Evolutionary conservation across 2,329 filamentous ascomycete species (phyloP).

Genomic region (Colletotrichum coccodes): DNA sequence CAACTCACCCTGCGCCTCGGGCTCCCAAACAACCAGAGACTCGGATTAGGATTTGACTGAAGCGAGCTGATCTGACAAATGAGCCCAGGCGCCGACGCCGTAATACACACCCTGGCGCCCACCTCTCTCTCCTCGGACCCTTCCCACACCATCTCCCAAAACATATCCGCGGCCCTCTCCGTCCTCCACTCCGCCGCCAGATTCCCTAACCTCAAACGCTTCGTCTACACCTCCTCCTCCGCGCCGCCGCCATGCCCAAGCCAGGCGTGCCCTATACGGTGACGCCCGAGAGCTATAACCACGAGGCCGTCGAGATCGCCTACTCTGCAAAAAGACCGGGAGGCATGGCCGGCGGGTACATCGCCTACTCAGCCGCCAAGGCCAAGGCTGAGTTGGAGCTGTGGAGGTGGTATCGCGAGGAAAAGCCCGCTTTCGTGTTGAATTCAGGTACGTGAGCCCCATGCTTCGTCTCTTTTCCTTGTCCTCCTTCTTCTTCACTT

Average conservation of each 20-base stretch:
- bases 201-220: slow-evolving; percentile 46
- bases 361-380: slow-evolving; percentile 50
- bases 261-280: slow-evolving; percentile 35
- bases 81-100: slow-evolving; percentile 35
- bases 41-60: background rate
- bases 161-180: slow-evolving; percentile 40
- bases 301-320: slow-evolving; percentile 43
- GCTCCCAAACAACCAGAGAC: no score
- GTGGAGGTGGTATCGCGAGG: slow-evolving; percentile 48
- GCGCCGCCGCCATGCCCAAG: slow-evolving; percentile 36
- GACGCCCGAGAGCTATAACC: slow-evolving; percentile 45
- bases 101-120: slow-evolving; percentile 51
- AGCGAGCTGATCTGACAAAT: background rate
- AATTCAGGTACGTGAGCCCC: slow-evolving; percentile 33
- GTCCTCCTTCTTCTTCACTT: background rate
- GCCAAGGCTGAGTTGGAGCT: slow-evolving; percentile 46
- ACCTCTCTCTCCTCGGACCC: slow-evolving; percentile 47
- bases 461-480: background rate
- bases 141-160: slow-evolving; percentile 46
- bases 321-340: slow-evolving; percentile 43
- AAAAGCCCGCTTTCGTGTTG: slow-evolving; percentile 43
- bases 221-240: slow-evolving; percentile 52
- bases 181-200: slow-evolving; percentile 46
- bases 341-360: slow-evolving; percentile 35
- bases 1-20: no score